Conservation (phyloP, 2,329 filamentous ascomycete species). For the Colletotrichum lindemuthianum region DNA sequence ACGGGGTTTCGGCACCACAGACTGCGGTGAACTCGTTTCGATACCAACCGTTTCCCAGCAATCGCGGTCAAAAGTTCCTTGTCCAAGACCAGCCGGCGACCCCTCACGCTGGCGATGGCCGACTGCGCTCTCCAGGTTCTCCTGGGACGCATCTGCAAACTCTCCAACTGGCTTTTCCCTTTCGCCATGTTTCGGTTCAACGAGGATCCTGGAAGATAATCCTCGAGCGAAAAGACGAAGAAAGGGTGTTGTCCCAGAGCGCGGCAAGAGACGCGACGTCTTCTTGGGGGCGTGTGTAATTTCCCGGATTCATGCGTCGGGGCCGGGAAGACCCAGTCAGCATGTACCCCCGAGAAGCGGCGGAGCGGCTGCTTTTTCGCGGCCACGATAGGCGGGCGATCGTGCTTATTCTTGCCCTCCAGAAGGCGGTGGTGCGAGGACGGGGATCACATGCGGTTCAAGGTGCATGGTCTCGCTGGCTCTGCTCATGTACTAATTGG, state of each 20-base stretch:
- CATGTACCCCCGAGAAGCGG: conserved; percentile 8
- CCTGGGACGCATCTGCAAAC: conserved; percentile 5
- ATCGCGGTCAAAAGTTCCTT: conserved; percentile 1
- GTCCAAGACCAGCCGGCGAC: conserved; percentile 6
- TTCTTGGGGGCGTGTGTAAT: conserved; percentile 25
- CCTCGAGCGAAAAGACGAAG: background rate
- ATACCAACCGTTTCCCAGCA: background rate
- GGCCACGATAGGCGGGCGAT: conserved; percentile 23
- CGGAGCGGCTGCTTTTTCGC: conserved; percentile 9
- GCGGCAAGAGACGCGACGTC: conserved; percentile 3
- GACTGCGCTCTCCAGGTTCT: conserved; percentile 2
- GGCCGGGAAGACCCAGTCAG: conserved; percentile 29
- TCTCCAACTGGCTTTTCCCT: background rate
- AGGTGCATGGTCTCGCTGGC: conserved; percentile 4
- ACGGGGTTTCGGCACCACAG: background rate
- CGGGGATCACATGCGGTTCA: conserved; percentile 7
- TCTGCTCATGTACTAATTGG: background rate
- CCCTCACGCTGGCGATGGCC: conserved; percentile 9
- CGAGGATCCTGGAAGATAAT: conserved; percentile 23
- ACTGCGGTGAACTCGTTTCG: conserved; percentile 5
- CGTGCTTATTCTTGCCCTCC: conserved; percentile 34
- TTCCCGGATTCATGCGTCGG: conserved; percentile 35
- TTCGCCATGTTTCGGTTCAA: conserved; percentile 32
- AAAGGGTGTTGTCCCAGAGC: conserved; percentile 1
- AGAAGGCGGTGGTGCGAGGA: conserved; percentile 2